These are phyloP conservation scores for Fallopia convolvulus DNA, from an alignment of 148 eudicot species.

Conservation along the genomic window DNA sequence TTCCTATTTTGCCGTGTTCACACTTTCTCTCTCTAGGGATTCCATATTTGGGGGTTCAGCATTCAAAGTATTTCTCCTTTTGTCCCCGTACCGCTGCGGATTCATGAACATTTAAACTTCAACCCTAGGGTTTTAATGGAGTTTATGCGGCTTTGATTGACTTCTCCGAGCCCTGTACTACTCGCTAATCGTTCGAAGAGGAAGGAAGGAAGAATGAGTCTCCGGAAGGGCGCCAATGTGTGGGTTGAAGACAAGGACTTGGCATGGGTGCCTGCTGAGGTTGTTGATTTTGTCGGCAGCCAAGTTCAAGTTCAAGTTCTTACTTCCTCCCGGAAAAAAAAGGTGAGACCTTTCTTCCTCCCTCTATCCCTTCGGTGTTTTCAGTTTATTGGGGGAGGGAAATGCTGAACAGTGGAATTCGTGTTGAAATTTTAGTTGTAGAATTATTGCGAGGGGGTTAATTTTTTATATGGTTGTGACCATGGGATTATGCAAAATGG, in stretches of 20 bases:
- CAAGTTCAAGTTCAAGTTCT: constrained; percentile 63
- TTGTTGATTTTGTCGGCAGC: constrained; percentile 43
- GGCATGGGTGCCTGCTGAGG: constrained; percentile 77
- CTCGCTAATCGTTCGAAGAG: not conserved
- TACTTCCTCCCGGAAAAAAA: constrained; percentile 52
- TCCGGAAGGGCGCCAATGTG: constrained; percentile 71
- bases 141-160: not conserved
- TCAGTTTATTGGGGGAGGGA: not conserved
- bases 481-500: not conserved
- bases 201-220: constrained; percentile 27
- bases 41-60: not conserved
- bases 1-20: constrained; percentile 8
- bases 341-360: constrained; percentile 13
- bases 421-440: not conserved
- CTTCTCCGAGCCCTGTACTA: not conserved
- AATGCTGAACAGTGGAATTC: not conserved
- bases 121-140: not conserved
- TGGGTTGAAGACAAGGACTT: constrained; percentile 73
- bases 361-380: not conserved
- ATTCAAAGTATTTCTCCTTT: not conserved
- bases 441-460: not conserved
- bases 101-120: not conserved
- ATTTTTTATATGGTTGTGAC: not conserved
- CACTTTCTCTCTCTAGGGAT: constrained; percentile 8
- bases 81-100: not conserved